Conservation (phyloP, 73 alveolate genomes). For the Symbiodinium natans region DNA sequence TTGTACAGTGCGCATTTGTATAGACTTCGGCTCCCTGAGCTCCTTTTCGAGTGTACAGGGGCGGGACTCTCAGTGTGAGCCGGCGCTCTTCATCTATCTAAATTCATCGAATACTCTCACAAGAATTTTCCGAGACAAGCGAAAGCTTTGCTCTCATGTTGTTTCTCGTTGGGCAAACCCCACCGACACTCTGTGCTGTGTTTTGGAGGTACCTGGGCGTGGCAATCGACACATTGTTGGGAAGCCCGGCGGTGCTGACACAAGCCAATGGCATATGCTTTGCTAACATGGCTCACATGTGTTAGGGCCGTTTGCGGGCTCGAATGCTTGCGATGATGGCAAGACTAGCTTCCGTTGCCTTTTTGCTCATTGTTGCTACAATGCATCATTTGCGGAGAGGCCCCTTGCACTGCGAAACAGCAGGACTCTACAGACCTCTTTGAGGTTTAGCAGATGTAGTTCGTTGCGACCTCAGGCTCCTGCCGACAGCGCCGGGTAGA, state of each 20-base stretch:
- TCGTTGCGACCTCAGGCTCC: constrained; percentile 1
- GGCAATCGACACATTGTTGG: too few relatives aligned
- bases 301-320: not conserved
- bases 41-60: not conserved
- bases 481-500: not conserved
- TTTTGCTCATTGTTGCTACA: not conserved
- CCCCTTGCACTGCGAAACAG: not conserved
- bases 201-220: too few relatives aligned
- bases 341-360: not conserved
- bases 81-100: not conserved
- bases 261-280: too few relatives aligned
- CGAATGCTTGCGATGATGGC: not conserved
- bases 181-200: too few relatives aligned
- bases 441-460: not conserved
- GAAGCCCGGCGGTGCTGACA: too few relatives aligned
- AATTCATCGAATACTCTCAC: not conserved
- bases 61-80: not conserved
- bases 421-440: not conserved
- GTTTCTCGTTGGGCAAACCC: not conserved
- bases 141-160: constrained; percentile 15
- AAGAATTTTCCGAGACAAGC: not conserved
- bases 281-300: not conserved
- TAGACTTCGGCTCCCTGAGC: not conserved
- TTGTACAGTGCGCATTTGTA: not conserved
- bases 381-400: not conserved